Percentiles rank a stretch among this genome's conserved stretches.
Conservation (phyloP, 441 rosid genomes). For the Populus hybrid region DNA sequence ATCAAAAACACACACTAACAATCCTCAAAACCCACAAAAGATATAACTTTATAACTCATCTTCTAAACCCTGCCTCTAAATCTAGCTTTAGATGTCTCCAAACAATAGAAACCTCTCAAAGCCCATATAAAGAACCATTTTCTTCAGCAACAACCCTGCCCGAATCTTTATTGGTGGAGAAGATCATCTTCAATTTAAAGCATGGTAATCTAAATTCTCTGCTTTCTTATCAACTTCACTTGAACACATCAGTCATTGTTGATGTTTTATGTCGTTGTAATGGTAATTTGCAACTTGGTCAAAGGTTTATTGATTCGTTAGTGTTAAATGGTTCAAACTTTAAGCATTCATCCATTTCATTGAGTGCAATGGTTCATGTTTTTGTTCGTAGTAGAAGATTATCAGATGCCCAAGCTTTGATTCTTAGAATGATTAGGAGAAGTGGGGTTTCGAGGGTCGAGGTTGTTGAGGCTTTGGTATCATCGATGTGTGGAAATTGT, state of each 20-base stretch:
- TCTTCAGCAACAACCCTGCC: constrained; percentile 26
- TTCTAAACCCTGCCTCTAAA: background rate
- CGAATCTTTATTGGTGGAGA: constrained; percentile 55
- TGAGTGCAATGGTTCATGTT: constrained; percentile 68
- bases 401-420: constrained; percentile 69
- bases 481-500: constrained; percentile 30
- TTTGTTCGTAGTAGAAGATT: constrained; percentile 54
- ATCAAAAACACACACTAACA: background rate
- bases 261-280: constrained; percentile 59
- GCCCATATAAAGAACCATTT: constrained; percentile 15
- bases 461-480: constrained; percentile 52
- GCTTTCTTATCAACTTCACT: constrained; percentile 30
- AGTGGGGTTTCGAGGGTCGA: constrained; percentile 62
- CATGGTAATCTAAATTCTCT: constrained; percentile 42
- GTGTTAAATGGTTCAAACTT: constrained; percentile 32
- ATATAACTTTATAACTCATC: background rate
- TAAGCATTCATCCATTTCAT: constrained; percentile 55
- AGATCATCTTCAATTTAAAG: constrained; percentile 49
- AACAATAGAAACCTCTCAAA: constrained; percentile 19
- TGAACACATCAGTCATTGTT: constrained; percentile 45
- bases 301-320: constrained; percentile 44
- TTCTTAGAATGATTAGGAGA: constrained; percentile 79
- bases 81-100: constrained; percentile 23
- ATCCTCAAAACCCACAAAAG: background rate
- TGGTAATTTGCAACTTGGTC: constrained; percentile 44